Evolutionary conservation across 345 rosid species (phyloP).

Genomic region (Melastoma malabathricum): DNA sequence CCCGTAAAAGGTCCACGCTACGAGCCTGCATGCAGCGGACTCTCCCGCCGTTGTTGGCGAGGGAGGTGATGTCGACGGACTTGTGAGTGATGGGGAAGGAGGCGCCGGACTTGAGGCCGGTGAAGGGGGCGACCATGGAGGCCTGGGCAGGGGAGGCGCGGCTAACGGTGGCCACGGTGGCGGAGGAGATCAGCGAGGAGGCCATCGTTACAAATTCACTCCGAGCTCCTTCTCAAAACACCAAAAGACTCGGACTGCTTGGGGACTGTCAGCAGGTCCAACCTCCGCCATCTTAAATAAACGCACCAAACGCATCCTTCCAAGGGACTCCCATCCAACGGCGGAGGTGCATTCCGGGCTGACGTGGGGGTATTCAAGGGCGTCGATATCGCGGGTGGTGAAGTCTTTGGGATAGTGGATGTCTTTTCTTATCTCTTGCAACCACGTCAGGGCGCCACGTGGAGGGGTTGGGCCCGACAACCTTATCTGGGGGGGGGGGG

Average conservation of each 20-base stretch:
- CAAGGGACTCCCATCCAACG: constrained; percentile 3
- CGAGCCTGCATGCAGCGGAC: constrained; percentile 20
- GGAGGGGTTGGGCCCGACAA: constrained; percentile 3
- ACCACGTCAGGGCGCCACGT: constrained; percentile 12
- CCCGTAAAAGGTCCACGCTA: no score
- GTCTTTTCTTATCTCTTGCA: constrained; percentile 10
- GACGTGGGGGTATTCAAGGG: background rate
- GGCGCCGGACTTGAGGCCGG: constrained; percentile 21
- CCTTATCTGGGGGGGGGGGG: constrained; percentile 9
- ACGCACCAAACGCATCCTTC: background rate
- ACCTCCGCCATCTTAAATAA: constrained; percentile 1
- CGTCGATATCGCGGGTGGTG: constrained; percentile 7
- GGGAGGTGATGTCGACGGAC: constrained; percentile 16
- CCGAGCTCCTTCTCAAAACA: no score
- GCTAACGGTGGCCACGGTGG: constrained; percentile 16
- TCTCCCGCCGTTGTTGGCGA: constrained; percentile 26
- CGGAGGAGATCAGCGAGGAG: constrained; percentile 18
- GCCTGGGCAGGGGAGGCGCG: constrained; percentile 13
- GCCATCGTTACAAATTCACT: constrained; percentile 16
- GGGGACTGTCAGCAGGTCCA: no score
- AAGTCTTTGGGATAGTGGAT: constrained; percentile 6
- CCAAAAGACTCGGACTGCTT: no score
- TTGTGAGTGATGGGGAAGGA: constrained; percentile 20
- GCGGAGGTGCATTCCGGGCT: background rate
- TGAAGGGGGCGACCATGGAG: constrained; percentile 28